A percentile compares a stretch with the other conserved stretches of the same genome.
phyloP scores from a whole-genome alignment of 164 flowering plant genomes.

The grape (Vitis vinifera) region ASM3070453v1 NC_081818.1:30189501-30190000 shows the following conservation, averaged over 20 bases:
- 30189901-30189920: slow-evolving; percentile 87
- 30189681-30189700: slow-evolving; percentile 52
- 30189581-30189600: too few relatives aligned
- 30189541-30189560: too few relatives aligned
- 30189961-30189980: slow-evolving; percentile 75
- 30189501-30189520: too few relatives aligned
- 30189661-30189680: not conserved
- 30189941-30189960: slow-evolving; percentile 70
- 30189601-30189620: too few relatives aligned
- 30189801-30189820: slow-evolving; percentile 70
- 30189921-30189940: slow-evolving; percentile 81
- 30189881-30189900: slow-evolving; percentile 81
- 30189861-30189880: slow-evolving; percentile 79
- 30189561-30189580: too few relatives aligned
- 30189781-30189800: slow-evolving; percentile 30
- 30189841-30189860: slow-evolving; percentile 97
- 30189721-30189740: slow-evolving; percentile 89
- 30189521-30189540: too few relatives aligned
- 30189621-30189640: not conserved
- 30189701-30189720: slow-evolving; percentile 91
- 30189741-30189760: slow-evolving; percentile 55
- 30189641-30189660: slow-evolving; percentile 7
- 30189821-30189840: slow-evolving; percentile 83
- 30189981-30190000: slow-evolving; percentile 79
- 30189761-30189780: slow-evolving; percentile 36